Base-by-base conservation (phyloP, 2,329 filamentous ascomycete species). In the Colletotrichum neosansevieriae region DNA sequence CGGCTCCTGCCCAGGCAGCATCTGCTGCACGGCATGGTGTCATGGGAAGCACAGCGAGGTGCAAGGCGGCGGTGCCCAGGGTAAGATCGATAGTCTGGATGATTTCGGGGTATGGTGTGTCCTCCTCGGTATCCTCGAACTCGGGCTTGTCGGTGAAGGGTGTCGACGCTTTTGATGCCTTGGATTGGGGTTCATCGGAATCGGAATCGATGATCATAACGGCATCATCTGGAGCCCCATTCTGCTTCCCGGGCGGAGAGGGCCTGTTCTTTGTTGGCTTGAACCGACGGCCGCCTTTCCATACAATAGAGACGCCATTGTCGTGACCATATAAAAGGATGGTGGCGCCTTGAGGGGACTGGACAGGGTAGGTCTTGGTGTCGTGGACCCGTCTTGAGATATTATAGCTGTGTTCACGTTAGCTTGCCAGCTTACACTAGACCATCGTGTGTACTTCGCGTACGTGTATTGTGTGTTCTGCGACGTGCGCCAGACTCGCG, bases 141-240 rank as follows among this genome's bases (percentile, higher is more conserved):
- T 88, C 82, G 7, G 88, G 85, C 63, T 84, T 84, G 73, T 90
- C 86, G 62, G 85, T 82, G 64, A 79, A 82, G 21, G 73, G 71
- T 40, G 73, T 54, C 49, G 70, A 70, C 56, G 47, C 54, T 13
- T 70, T 78, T 72, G 57, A 67, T 21, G 78, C 71, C 58, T 81
- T 79, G 17, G 78, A 67, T 2, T 79, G 71, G 2, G 78, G 74
- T 32, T 83, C 83, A 34, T 90, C 88, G 7, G 89, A 87, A 72
- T 91, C 88, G 1, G 87, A 90, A 73, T 91, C 88, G 61, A 91
- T 84, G 15, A 89, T 82, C 84, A 91, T 89, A 32, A 90, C 82
- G 4, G 83, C 80, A 73, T 89, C 86, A 17, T 84, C 83, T 3
- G 76, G 74, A 0, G 78, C 72, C 12, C 88, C 88, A 71, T 89